These are phyloP conservation scores for Quercus glauca DNA, from an alignment of 306 rosid species.

Conservation along the genomic window DNA sequence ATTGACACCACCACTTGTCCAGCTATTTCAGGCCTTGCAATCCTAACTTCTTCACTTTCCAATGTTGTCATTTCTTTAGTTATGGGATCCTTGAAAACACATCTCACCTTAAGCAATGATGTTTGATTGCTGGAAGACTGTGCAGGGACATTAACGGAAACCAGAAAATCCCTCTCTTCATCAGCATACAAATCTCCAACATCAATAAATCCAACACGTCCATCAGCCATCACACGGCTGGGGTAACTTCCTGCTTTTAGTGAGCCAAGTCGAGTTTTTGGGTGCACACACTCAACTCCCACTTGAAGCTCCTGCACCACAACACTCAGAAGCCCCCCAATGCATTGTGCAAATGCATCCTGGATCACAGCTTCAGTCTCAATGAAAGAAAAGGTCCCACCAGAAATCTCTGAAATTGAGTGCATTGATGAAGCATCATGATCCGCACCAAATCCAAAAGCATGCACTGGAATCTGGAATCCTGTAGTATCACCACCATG, in stretches of 20 bases:
- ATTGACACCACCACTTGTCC: conserved; percentile 62
- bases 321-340: conserved; percentile 93
- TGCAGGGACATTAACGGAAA: conserved; percentile 68
- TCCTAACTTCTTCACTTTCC: conserved; percentile 70
- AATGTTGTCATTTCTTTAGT: conserved; percentile 54
- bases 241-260: conserved; percentile 91
- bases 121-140: conserved; percentile 47
- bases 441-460: conserved; percentile 94
- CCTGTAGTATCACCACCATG: conserved; percentile 57
- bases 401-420: conserved; percentile 89
- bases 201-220: conserved; percentile 60
- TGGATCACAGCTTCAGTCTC: conserved; percentile 91
- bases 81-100: conserved; percentile 75
- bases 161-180: conserved; percentile 95
- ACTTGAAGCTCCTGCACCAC: conserved; percentile 89
- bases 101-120: conserved; percentile 70
- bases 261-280: conserved; percentile 44
- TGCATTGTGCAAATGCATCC: conserved; percentile 99
- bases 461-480: conserved; percentile 89
- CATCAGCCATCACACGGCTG: conserved; percentile 54
- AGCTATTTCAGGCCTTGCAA: conserved; percentile 55
- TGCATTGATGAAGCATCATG: conserved; percentile 96
- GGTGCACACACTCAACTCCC: conserved; percentile 62
- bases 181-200: conserved; percentile 94
- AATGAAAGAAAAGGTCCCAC: conserved; percentile 96